A percentile compares a stretch with the other conserved stretches of the same genome.
These are phyloP conservation scores for Alternaria triticimaculans DNA, from an alignment of 2,329 filamentous ascomycete species.

Conservation along the genomic window DNA sequence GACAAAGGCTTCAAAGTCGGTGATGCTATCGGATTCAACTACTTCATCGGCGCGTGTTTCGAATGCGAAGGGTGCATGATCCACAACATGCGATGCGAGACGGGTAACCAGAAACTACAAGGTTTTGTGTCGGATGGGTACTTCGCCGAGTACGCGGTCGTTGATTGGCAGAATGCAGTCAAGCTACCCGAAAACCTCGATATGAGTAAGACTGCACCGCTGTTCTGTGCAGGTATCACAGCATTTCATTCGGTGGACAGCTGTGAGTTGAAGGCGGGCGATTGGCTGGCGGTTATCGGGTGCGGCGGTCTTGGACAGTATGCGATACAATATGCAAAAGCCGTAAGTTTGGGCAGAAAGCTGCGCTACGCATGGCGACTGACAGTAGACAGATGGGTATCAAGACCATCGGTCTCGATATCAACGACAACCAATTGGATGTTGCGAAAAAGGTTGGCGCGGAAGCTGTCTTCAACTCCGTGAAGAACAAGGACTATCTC, in stretches of 20 bases:
- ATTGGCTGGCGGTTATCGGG: slow-evolving; percentile 55
- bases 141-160: slow-evolving; percentile 57
- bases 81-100: slow-evolving; percentile 52
- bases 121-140: slow-evolving; percentile 55
- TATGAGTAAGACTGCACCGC: slow-evolving; percentile 48
- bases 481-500: slow-evolving; percentile 47
- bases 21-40: slow-evolving; percentile 56
- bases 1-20: slow-evolving; percentile 52
- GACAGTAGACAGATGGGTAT: slow-evolving; percentile 46
- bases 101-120: slow-evolving; percentile 49
- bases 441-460: slow-evolving; percentile 51
- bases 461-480: slow-evolving; percentile 54
- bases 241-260: slow-evolving; percentile 43
- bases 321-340: slow-evolving; percentile 57
- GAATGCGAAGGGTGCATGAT: slow-evolving; percentile 57
- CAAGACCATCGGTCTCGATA: slow-evolving; percentile 54
- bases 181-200: slow-evolving; percentile 49
- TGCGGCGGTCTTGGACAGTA: slow-evolving; percentile 57
- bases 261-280: slow-evolving; percentile 40
- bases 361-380: background rate
- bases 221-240: slow-evolving; percentile 61
- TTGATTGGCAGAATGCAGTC: slow-evolving; percentile 55
- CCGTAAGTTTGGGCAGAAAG: slow-evolving; percentile 19
- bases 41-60: slow-evolving; percentile 56
- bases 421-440: slow-evolving; percentile 52